A percentile compares a stretch with the other conserved stretches of the same genome.
Evolutionary conservation across 805 yeast species (phyloP).

Genomic region (Starmerella sirachaensis): DNA sequence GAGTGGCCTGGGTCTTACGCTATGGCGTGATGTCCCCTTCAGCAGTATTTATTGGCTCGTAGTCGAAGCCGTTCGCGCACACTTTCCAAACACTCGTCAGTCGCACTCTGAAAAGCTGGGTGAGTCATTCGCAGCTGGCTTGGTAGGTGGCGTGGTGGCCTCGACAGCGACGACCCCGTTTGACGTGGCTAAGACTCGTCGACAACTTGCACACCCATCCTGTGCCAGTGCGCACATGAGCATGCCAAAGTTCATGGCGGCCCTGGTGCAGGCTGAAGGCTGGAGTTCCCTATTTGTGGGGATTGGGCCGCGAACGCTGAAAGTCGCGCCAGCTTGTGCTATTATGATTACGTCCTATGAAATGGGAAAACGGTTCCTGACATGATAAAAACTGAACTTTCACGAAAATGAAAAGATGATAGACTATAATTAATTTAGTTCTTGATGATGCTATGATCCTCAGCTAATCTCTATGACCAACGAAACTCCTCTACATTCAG

Average conservation of each 20-base stretch:
- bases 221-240: constrained; percentile 26
- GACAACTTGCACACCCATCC: constrained; percentile 48
- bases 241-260: constrained; percentile 57
- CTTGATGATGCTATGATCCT: too few species aligned
- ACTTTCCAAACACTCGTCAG: constrained; percentile 3
- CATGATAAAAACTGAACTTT: not conserved
- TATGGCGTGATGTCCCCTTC: constrained; percentile 97
- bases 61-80: constrained; percentile 41
- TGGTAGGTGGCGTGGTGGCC: constrained; percentile 71
- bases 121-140: constrained; percentile 59
- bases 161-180: constrained; percentile 87
- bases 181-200: constrained; percentile 91
- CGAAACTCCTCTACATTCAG: too few species aligned
- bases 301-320: constrained; percentile 68
- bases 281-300: constrained; percentile 78
- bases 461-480: too few species aligned
- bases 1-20: constrained; percentile 73
- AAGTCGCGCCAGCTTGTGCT: constrained; percentile 95
- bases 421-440: too few species aligned
- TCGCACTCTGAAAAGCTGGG: constrained; percentile 23
- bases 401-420: not conserved
- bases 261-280: constrained; percentile 65
- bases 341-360: constrained; percentile 96
- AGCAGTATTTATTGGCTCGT: constrained; percentile 90
- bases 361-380: constrained; percentile 55